A percentile compares a stretch with the other conserved stretches of the same genome.
These are phyloP conservation scores for peach (Prunus persica) DNA, from an alignment of 306 rosid genomes.

Conservation along the genomic window Prunus_persica_NCBIv2 NC_034015.1:21279001-21279500, in stretches of 20 bases:
- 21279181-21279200: not conserved
- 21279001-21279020: conserved; percentile 89
- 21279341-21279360: not conserved
- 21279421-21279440: conserved; percentile 83
- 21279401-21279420: not conserved
- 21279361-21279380: not conserved
- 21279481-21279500: conserved; percentile 99
- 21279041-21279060: conserved; percentile 55
- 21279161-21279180: not conserved
- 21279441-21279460: conserved; percentile 76
- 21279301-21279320: conserved; percentile 84
- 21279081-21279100: conserved; percentile 94
- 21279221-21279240: conserved; percentile 62
- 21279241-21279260: conserved; percentile 84
- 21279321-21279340: conserved; percentile 78
- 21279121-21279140: not conserved
- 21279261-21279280: conserved; percentile 87
- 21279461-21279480: conserved; percentile 93
- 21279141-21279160: not conserved
- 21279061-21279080: conserved; percentile 80
- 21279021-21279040: conserved; percentile 63
- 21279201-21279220: conserved; percentile 88
- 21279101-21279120: conserved; percentile 12
- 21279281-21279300: conserved; percentile 81
- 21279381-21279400: not conserved